Percentiles rank a stretch among this genome's conserved stretches.
phyloP scores from a whole-genome alignment of 1,139 yeast genomes.

The Cylindricascospora bacillispora region DNA sequence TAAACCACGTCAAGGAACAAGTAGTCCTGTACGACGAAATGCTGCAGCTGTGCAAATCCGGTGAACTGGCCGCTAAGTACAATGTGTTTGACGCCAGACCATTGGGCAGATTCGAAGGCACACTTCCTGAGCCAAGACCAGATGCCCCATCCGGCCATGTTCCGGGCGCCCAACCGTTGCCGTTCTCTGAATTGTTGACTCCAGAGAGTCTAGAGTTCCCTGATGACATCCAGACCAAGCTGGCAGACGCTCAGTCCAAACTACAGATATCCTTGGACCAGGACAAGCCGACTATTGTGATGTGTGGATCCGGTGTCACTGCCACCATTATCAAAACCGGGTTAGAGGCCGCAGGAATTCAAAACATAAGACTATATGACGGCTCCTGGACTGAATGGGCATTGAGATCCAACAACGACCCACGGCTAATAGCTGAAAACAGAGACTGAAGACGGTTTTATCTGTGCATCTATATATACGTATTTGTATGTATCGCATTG shows the following conservation, averaged over 20 bases:
- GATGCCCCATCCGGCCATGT: constrained; percentile 84
- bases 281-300: constrained; percentile 54
- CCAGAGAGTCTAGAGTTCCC: constrained; percentile 34
- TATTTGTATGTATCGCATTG: not conserved
- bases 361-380: constrained; percentile 60
- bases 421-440: constrained; percentile 24
- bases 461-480: too few species aligned
- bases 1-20: constrained; percentile 55
- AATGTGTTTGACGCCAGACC: constrained; percentile 74
- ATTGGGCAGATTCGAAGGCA: constrained; percentile 59
- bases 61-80: constrained; percentile 35
- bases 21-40: constrained; percentile 38
- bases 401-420: constrained; percentile 26
- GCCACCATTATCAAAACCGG: constrained; percentile 75
- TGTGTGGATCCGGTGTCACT: constrained; percentile 95
- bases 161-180: constrained; percentile 68
- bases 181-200: constrained; percentile 50
- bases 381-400: constrained; percentile 79
- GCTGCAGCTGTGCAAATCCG: constrained; percentile 35
- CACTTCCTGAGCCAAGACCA: constrained; percentile 75
- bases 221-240: constrained; percentile 9
- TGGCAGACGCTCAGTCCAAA: constrained; percentile 12
- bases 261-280: constrained; percentile 26
- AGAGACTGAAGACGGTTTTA: constrained; percentile 12
- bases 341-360: constrained; percentile 43